Evolutionary conservation across 225 moss, liverwort and hornwort species (phyloP), one percentile per base, ranked within the genome.

Genomic region (Polytrichum commune): DNA sequence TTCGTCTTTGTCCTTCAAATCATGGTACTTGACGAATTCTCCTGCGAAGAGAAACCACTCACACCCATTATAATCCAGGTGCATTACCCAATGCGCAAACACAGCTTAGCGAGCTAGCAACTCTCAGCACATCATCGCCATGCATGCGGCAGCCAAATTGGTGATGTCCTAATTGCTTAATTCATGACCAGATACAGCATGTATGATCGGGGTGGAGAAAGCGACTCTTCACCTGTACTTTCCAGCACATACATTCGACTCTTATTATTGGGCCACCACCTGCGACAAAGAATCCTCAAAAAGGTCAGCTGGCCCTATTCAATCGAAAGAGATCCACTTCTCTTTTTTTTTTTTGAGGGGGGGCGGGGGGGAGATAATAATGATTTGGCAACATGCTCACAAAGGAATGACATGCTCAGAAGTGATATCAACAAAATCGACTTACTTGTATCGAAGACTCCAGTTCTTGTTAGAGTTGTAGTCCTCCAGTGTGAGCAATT

Each of bases 261-360:
- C 77, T 96, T 92, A 67, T 96, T 96, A 61, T 96, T 96, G 35
- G 95, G 95, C 95, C 95, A 96, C 80, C 86, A 92, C 72, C 91
- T 91, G 79, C 64, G 46, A 13, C 46, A 46, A 46, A 13, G 3
- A 46, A 46, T 46, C 13, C 46, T 46, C 46, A 13, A 46, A 46
- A 46, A 46, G 46, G 46, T 46, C 46, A 46, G 46, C 46, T 46
- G 13, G 46, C 13, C 3, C 3, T 46, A 13, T 46, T 46, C 46
- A 46, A 46, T 46, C 46, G 46, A 46, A 46, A 46, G 46, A 3
- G 46, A 46, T 8, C 38, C 13, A 13, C 3, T 46, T 46, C 13
- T 46, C 13, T 46, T 7, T 32, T 32, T 32, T 25, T n/a, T n/a
- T n/a, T n/a, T n/a, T n/a, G n/a, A n/a, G n/a, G n/a, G 25, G 25